Base-by-base conservation (phyloP, 805 yeast genomes). In the Saccharomycopsis babjevae region DNA sequence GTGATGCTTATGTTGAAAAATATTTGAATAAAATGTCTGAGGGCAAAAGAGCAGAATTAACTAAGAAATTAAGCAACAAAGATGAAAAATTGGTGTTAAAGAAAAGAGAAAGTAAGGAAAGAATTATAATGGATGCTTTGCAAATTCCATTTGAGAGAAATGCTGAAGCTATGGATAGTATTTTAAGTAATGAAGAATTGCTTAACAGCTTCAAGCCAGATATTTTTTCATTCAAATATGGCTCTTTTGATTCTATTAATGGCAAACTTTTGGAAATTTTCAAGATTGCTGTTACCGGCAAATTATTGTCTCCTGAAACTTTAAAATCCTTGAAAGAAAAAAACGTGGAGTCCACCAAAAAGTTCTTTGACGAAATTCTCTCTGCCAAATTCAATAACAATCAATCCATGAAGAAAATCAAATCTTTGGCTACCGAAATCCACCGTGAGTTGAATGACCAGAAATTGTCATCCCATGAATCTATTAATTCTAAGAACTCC, bases 1-100 rank as follows among this genome's bases (percentile, higher is more conserved):
- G 91, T 91, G 43, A 75, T 75, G 68, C 77, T 74, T 57, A 58
- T 58, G 62, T 60, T 34, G 25, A 52, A 42, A 39, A 42, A 52
- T 57, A 57, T 30, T 13, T 57, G 32, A 16, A 62, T 39, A 22
- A 55, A 28, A 34, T 59, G 18, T 32, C 42, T 76, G 61, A 74
- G 74, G 63, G 73, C 74, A 67, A 58, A 65, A 50, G 62, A 56
- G 61, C 30, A 70, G 65, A 69, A 76, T 34, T 58, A 43, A 67
- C 71, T 54, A 66, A 70, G 62, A 66, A 67, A 32, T 71, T 65
- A 69, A 79, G 77, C 71, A 73, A 73, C 55, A 68, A 62, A 60
- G 69, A 79, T 40, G 75, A 76, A 59, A 68, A 74, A 59, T 68
- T 73, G 52, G 52, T 46, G 11, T 22, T 46, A n/a, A 46, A 46